A percentile compares a stretch with the other conserved stretches of the same genome.
These are phyloP conservation scores for Pyrenophora graminea DNA, from an alignment of 2,329 filamentous ascomycete species.

Conservation along the genomic window DNA sequence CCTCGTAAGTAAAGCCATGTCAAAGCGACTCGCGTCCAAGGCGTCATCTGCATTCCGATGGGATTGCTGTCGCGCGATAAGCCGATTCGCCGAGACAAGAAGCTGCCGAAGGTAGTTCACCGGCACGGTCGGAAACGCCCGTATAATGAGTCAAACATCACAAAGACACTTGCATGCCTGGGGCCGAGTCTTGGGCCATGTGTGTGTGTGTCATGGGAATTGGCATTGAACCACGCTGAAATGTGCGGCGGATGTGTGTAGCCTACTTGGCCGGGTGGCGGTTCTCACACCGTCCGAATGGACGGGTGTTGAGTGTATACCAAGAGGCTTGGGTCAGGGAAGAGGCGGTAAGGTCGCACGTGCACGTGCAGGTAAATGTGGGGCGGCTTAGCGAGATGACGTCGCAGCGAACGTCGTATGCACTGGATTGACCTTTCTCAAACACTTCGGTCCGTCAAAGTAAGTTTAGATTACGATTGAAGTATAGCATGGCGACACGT, in stretches of 20 bases:
- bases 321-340: constrained; percentile 17
- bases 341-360: constrained; percentile 35
- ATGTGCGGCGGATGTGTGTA: constrained; percentile 2
- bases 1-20: constrained; percentile 3
- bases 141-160: constrained; percentile 9
- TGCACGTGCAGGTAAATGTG: constrained; percentile 12
- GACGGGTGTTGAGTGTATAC: constrained; percentile 8
- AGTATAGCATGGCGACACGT: not conserved
- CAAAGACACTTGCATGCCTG: constrained; percentile 4
- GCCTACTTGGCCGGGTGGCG: constrained; percentile 13
- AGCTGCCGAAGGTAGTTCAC: constrained; percentile 14
- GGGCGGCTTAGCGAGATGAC: constrained; percentile 23
- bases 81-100: constrained; percentile 16
- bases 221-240: not conserved
- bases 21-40: constrained; percentile 3
- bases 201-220: too few relatives aligned
- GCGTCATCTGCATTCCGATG: not conserved
- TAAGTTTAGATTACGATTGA: constrained; percentile 7
- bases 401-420: constrained; percentile 15
- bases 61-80: constrained; percentile 3
- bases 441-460: constrained; percentile 1
- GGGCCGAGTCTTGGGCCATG: constrained; percentile 8
- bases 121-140: constrained; percentile 16
- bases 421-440: constrained; percentile 7
- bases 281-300: constrained; percentile 38